phyloP scores from a whole-genome alignment of 2,329 filamentous ascomycete species.

The Aspergillus neoniger region DNA sequence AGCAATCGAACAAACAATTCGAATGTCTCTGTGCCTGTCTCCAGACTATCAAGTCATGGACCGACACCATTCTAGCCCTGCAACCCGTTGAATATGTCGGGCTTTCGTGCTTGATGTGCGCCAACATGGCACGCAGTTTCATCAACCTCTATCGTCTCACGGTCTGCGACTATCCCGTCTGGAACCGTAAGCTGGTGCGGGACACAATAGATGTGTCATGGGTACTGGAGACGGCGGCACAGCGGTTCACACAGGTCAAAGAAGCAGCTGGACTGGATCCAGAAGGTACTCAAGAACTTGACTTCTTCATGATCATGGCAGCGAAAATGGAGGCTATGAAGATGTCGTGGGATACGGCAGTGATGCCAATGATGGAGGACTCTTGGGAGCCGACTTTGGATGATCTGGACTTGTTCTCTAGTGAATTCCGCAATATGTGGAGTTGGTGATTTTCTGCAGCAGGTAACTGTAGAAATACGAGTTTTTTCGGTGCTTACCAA shows the following conservation, averaged over 20 bases:
- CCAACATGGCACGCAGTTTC: background rate
- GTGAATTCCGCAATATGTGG: background rate
- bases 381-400: background rate
- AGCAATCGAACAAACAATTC: background rate
- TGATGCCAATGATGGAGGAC: background rate
- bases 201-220: conserved; percentile 1
- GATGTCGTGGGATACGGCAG: background rate
- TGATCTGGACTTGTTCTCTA: background rate
- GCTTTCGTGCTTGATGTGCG: background rate
- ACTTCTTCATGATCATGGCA: background rate
- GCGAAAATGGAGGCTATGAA: background rate
- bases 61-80: background rate
- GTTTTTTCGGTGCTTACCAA: too few species aligned
- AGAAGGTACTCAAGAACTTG: background rate
- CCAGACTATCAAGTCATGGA: background rate
- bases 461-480: too few species aligned
- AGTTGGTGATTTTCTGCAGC: background rate
- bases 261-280: background rate
- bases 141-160: conserved; percentile 4
- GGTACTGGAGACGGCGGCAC: background rate
- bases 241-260: background rate
- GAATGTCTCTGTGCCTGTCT: background rate
- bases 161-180: conserved; percentile 4
- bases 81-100: background rate
- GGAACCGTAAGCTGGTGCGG: conserved; percentile 3